Evolutionary conservation across 2,329 filamentous ascomycete genomes (phyloP).

Genomic region (Fusarium pseudonygamai): DNA sequence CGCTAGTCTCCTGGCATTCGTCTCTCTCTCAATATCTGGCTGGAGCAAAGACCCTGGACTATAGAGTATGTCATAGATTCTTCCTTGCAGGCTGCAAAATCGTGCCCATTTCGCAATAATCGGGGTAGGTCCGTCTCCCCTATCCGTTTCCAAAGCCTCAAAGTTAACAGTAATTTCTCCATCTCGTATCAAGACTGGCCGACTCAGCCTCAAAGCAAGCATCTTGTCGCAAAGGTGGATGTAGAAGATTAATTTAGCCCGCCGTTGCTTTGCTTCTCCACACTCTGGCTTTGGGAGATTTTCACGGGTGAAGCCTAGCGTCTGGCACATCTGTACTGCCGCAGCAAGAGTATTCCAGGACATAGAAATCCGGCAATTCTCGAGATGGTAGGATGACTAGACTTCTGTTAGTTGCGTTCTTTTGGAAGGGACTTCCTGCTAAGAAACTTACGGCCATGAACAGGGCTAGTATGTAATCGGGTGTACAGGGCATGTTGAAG

Average conservation of each 20-base stretch:
- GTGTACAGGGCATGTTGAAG: background rate
- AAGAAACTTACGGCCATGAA: background rate
- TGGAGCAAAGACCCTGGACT: background rate
- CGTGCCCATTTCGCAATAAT: background rate
- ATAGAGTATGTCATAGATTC: background rate
- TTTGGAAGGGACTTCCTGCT: rapidly evolving
- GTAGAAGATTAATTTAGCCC: background rate
- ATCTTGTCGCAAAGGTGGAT: slow-evolving; percentile 9
- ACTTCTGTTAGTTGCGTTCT: rapidly evolving
- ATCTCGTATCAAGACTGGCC: background rate
- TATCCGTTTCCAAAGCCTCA: background rate
- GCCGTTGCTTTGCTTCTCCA: background rate
- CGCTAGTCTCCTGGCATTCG: background rate
- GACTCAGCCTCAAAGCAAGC: background rate
- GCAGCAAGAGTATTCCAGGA: background rate
- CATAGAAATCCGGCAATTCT: background rate
- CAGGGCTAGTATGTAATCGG: background rate
- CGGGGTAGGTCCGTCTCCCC: background rate
- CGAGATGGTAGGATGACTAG: background rate
- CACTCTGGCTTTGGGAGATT: background rate
- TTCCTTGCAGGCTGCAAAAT: background rate
- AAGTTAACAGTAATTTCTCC: background rate
- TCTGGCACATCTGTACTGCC: slow-evolving; percentile 1
- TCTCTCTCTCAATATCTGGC: background rate
- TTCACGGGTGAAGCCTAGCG: slow-evolving; percentile 1